A percentile compares a stretch with the other conserved stretches of the same genome.
These are phyloP conservation scores for Cyclotella cryptica DNA, from an alignment of 108 stramenopile species.

Conservation along the genomic window DNA sequence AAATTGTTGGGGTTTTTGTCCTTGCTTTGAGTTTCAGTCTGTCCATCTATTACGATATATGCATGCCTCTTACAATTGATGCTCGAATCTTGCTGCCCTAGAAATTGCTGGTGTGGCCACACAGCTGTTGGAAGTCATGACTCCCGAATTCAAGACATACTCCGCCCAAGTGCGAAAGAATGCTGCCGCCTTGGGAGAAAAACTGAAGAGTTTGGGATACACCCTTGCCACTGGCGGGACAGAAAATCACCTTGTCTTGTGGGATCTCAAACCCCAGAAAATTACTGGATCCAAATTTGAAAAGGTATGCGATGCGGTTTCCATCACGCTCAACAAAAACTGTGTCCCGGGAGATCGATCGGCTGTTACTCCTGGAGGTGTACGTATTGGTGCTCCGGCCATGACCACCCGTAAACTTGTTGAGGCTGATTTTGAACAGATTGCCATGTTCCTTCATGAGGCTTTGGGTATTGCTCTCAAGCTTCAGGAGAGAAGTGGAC, in stretches of 20 bases:
- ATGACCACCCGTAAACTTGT: constrained; percentile 91
- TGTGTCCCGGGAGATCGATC: constrained; percentile 98
- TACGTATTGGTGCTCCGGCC: constrained; percentile 96
- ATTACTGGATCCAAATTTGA: constrained; percentile 99
- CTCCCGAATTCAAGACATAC: constrained; percentile 97
- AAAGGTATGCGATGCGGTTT: constrained; percentile 96
- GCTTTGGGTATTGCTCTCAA: constrained; percentile 86
- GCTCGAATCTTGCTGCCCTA: neutral
- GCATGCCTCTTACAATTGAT: neutral
- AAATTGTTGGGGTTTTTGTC: neutral
- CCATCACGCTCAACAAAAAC: constrained; percentile 99
- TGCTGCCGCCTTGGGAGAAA: constrained; percentile 90
- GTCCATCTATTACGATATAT: no score
- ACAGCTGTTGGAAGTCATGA: constrained; percentile 96
- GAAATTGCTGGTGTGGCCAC: constrained; percentile 99
- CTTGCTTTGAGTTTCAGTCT: no score
- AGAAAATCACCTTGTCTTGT: constrained; percentile 99
- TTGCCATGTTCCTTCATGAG: constrained; percentile 94
- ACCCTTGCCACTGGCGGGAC: constrained; percentile 97
- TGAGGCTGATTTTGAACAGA: constrained; percentile 96
- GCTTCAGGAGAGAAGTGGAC: constrained; percentile 89
- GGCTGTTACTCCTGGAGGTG: constrained; percentile 99
- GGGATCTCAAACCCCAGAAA: constrained; percentile 96
- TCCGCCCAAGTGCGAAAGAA: constrained; percentile 93
- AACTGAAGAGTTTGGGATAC: constrained; percentile 91